Conservation (phyloP, 441 rosid genomes). For the Adansonia madagascariensis region DNA sequence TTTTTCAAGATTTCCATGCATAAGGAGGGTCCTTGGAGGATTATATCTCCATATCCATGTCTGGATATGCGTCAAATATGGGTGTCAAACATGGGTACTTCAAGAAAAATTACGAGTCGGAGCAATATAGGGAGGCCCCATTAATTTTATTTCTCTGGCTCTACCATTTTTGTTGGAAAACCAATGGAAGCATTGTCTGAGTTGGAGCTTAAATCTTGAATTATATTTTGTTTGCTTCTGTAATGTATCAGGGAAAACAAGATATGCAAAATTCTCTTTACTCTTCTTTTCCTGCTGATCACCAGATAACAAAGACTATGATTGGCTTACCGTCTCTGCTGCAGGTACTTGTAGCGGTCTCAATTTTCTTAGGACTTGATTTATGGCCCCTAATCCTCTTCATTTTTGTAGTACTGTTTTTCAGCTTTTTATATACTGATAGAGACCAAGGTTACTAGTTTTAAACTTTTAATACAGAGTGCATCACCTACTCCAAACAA, state of each 20-base stretch:
- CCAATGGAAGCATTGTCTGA: not conserved
- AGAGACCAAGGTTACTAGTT: not conserved
- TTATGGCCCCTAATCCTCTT: not conserved
- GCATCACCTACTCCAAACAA: slow-evolving; percentile 33
- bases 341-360: slow-evolving; percentile 19
- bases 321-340: slow-evolving; percentile 19
- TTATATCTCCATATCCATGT: too few species aligned
- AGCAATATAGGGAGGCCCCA: not conserved
- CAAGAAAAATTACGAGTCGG: too few species aligned
- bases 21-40: too few species aligned
- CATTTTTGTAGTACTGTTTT: not conserved
- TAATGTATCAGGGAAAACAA: slow-evolving; percentile 22
- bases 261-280: slow-evolving; percentile 8
- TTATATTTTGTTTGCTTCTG: not conserved
- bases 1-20: too few species aligned
- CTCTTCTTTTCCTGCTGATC: slow-evolving; percentile 18
- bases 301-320: slow-evolving; percentile 10
- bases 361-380: not conserved
- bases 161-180: not conserved
- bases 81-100: too few species aligned
- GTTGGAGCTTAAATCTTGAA: not conserved
- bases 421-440: not conserved
- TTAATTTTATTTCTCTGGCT: not conserved
- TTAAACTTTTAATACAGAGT: slow-evolving; percentile 31
- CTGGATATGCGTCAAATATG: too few species aligned